phyloP scores from a whole-genome alignment of 2,329 filamentous ascomycete species.

The Botrytis fabae region DNA sequence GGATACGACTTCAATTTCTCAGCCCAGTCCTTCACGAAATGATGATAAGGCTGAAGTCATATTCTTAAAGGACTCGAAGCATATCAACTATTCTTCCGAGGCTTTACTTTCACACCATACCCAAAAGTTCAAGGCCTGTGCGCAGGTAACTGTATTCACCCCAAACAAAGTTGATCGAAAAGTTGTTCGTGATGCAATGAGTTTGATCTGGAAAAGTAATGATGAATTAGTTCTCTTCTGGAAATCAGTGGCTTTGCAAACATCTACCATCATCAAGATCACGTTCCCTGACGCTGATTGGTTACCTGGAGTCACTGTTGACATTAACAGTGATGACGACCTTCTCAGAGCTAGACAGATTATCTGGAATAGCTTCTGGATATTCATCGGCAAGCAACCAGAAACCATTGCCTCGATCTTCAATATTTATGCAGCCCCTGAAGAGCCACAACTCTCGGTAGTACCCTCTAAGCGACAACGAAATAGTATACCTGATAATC shows the following conservation, averaged over 20 bases:
- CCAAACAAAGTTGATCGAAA: not conserved
- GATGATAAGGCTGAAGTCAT: not conserved
- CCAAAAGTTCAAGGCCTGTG: not conserved
- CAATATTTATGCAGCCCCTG: not conserved
- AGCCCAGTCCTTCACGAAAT: not conserved
- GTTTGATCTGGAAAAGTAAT: not conserved
- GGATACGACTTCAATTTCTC: not conserved
- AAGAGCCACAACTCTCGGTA: not conserved
- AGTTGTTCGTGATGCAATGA: not conserved
- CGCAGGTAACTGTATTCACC: not conserved
- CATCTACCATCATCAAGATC: not conserved
- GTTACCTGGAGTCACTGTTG: slow-evolving; percentile 1
- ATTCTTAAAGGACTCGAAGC: not conserved
- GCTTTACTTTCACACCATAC: not conserved
- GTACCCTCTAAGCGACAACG: not conserved
- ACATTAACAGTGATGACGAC: not conserved
- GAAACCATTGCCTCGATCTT: not conserved
- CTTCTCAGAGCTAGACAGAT: not conserved
- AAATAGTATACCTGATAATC: not conserved
- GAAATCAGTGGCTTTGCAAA: not conserved
- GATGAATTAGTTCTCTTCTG: not conserved
- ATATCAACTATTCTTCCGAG: not conserved
- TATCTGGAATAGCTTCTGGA: slow-evolving; percentile 2
- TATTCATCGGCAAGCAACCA: not conserved
- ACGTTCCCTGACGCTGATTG: not conserved